Conservation (phyloP, 441 rosid genomes). For the Melastoma candidum region DNA sequence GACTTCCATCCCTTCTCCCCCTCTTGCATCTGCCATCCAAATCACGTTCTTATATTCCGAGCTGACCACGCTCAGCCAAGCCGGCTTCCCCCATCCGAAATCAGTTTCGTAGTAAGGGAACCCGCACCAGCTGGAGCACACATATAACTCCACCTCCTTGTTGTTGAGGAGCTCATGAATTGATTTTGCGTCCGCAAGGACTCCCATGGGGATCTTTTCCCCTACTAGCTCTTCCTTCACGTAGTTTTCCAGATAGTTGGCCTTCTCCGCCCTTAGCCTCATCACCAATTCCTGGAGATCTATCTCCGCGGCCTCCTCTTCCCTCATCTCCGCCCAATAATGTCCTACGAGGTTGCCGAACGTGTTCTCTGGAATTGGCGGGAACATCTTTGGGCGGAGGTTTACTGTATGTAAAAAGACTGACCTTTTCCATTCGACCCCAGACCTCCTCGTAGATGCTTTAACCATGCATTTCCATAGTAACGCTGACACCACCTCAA, state of each 20-base stretch:
- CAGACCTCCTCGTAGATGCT: no score
- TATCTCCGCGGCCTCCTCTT: background rate
- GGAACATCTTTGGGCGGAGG: background rate
- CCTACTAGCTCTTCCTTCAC: background rate
- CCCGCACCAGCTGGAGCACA: slow-evolving; percentile 25
- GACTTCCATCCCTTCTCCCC: slow-evolving; percentile 25
- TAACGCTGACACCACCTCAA: no score
- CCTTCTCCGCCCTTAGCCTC: background rate
- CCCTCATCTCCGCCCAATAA: background rate
- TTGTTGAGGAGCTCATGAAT: background rate
- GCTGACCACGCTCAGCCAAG: slow-evolving; percentile 25
- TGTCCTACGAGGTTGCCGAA: slow-evolving; percentile 1
- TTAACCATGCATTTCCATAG: no score
- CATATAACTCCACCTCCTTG: slow-evolving; percentile 1
- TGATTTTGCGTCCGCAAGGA: background rate
- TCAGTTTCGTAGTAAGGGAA: slow-evolving; percentile 27
- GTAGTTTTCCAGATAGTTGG: background rate
- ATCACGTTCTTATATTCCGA: slow-evolving; percentile 18
- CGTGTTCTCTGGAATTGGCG: background rate
- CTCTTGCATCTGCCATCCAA: slow-evolving; percentile 21
- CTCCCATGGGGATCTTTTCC: background rate
- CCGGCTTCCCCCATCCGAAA: slow-evolving; percentile 43
- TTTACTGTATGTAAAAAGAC: slow-evolving; percentile 1
- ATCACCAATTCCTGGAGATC: background rate
- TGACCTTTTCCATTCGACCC: no score